These are phyloP conservation scores for Gossypium rotundifolium DNA, from an alignment of 345 rosid genomes.

Conservation along the genomic window DNA sequence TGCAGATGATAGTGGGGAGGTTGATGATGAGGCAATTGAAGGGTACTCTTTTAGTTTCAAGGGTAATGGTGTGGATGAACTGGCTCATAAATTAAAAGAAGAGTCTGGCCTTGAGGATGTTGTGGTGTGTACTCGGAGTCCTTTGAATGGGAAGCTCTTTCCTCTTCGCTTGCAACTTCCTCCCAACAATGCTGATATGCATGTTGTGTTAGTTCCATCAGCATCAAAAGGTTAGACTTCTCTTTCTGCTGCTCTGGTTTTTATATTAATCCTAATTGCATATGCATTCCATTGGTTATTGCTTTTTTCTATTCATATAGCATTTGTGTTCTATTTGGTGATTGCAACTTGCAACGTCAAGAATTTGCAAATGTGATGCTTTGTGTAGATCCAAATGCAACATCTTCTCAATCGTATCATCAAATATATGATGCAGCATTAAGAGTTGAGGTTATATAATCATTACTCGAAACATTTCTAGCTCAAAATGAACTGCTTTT, in stretches of 20 bases:
- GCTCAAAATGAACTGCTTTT: background rate
- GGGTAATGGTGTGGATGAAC: conserved; percentile 67
- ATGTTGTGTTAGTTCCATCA: conserved; percentile 57
- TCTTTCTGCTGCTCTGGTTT: background rate
- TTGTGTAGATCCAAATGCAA: background rate
- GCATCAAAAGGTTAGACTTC: conserved; percentile 38
- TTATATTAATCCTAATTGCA: background rate
- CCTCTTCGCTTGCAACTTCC: conserved; percentile 93
- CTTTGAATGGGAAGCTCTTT: conserved; percentile 73
- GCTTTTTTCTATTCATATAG: background rate
- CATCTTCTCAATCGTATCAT: too few species aligned
- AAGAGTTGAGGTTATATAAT: background rate
- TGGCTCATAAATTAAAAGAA: conserved; percentile 62
- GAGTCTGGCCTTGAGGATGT: conserved; percentile 63
- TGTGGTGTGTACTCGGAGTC: conserved; percentile 83
- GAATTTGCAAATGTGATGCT: background rate
- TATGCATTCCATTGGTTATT: background rate
- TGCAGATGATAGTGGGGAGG: conserved; percentile 68
- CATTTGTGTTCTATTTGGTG: background rate
- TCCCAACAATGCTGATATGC: conserved; percentile 74
- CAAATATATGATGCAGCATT: background rate
- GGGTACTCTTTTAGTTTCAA: conserved; percentile 61
- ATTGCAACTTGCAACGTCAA: background rate
- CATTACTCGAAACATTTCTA: background rate
- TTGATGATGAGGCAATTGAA: conserved; percentile 54